A percentile compares a stretch with the other conserved stretches of the same genome.
Conservation (phyloP, 2,329 filamentous ascomycete species). For the Nigrograna mackinnonii region DNA sequence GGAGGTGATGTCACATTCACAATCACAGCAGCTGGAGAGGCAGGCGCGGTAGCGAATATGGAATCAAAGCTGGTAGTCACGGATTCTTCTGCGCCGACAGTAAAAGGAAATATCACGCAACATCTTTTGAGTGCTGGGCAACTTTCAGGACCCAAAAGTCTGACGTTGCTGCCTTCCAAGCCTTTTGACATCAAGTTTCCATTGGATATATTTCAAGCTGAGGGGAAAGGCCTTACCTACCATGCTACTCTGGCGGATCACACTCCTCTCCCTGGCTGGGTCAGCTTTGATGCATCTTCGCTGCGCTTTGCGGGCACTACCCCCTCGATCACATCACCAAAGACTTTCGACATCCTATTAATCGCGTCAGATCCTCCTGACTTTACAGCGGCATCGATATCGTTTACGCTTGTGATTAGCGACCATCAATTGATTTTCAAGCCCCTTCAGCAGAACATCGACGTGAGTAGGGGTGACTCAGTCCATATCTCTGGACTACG, state of each 20-base stretch:
- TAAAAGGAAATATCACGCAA: slow-evolving; percentile 60
- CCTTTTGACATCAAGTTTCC: slow-evolving; percentile 48
- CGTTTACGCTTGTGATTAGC: slow-evolving; percentile 74
- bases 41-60: slow-evolving; percentile 63
- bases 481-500: slow-evolving; percentile 35
- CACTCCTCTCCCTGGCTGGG: slow-evolving; percentile 84
- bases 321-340: slow-evolving; percentile 64
- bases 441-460: slow-evolving; percentile 44
- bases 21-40: slow-evolving; percentile 70
- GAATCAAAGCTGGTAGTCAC: slow-evolving; percentile 74
- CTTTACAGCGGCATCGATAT: slow-evolving; percentile 68
- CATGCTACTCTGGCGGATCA: slow-evolving; percentile 77
- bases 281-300: slow-evolving; percentile 68
- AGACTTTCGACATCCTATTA: slow-evolving; percentile 72
- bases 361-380: slow-evolving; percentile 81
- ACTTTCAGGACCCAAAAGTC: slow-evolving; percentile 61
- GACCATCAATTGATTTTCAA: slow-evolving; percentile 70
- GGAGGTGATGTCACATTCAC: slow-evolving; percentile 64
- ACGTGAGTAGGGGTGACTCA: slow-evolving; percentile 30
- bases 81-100: slow-evolving; percentile 55
- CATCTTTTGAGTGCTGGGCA: slow-evolving; percentile 63
- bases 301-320: slow-evolving; percentile 74
- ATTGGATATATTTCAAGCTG: slow-evolving; percentile 63
- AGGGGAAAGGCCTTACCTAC: slow-evolving; percentile 63
- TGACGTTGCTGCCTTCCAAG: slow-evolving; percentile 46